Evolutionary conservation across 2,329 filamentous ascomycete species (phyloP).

Genomic region (Lecanicillium sp.): DNA sequence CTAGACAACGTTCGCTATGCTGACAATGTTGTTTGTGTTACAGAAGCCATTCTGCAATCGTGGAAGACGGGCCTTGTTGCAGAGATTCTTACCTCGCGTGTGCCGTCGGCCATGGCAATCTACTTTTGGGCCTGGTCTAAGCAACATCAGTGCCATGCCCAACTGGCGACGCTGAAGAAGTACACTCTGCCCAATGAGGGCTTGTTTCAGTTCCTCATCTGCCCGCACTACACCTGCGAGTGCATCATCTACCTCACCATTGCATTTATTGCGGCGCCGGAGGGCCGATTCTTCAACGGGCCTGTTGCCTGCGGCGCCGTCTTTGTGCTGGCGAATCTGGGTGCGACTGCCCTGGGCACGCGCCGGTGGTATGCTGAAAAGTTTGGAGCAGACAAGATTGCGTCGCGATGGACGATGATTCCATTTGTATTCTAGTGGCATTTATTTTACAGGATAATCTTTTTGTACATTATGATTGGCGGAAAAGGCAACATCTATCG

Average conservation of each 20-base stretch:
- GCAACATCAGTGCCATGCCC: slow-evolving; percentile 66
- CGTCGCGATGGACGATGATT: slow-evolving; percentile 65
- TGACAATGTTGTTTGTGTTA: slow-evolving; percentile 1
- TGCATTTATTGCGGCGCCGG: slow-evolving; percentile 63
- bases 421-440: slow-evolving; percentile 51
- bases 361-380: slow-evolving; percentile 70
- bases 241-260: slow-evolving; percentile 77
- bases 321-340: slow-evolving; percentile 74
- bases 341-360: slow-evolving; percentile 70
- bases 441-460: no score
- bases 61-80: slow-evolving; percentile 18
- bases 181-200: slow-evolving; percentile 74
- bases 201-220: slow-evolving; percentile 64
- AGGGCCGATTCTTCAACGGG: slow-evolving; percentile 56
- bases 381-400: slow-evolving; percentile 60
- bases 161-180: slow-evolving; percentile 64
- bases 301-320: slow-evolving; percentile 61
- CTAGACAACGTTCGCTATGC: background rate
- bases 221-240: slow-evolving; percentile 88
- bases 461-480: no score
- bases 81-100: slow-evolving; percentile 15
- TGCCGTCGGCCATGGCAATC: slow-evolving; percentile 42
- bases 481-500: slow-evolving; percentile 16
- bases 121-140: slow-evolving; percentile 63
- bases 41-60: slow-evolving; percentile 24